A percentile compares a stretch with the other conserved stretches of the same genome.
Conservation (phyloP, 768 basidiomycete species). For the Lactarius sanguifluus region DNA sequence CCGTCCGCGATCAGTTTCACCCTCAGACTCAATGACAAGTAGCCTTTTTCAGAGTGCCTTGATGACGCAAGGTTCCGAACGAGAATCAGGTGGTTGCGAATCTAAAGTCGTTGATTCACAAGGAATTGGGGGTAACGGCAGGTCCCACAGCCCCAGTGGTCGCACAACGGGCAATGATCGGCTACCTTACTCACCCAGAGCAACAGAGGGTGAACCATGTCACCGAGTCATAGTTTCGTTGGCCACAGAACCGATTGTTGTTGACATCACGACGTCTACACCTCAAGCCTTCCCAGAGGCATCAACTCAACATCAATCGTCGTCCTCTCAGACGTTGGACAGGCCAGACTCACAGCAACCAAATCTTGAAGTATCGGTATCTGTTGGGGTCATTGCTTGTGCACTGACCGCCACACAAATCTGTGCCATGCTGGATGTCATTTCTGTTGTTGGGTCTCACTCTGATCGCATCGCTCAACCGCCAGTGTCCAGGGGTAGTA, state of each 20-base stretch:
- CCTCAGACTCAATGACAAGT: conserved; percentile 48
- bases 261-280: conserved; percentile 26
- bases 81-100: neutral
- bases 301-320: neutral
- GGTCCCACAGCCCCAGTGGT: neutral
- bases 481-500: conserved; percentile 22
- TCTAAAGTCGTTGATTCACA: conserved; percentile 8
- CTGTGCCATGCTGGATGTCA: conserved; percentile 30
- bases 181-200: neutral
- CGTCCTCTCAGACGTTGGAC: neutral
- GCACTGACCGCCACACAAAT: conserved; percentile 25
- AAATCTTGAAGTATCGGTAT: conserved; percentile 24
- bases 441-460: conserved; percentile 37
- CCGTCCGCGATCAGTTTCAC: conserved; percentile 39
- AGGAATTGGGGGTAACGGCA: neutral
- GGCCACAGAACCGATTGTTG: conserved; percentile 24
- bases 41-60: conserved; percentile 78
- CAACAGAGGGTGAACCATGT: neutral
- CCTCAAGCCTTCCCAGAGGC: neutral
- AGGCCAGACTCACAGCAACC: conserved; percentile 14
- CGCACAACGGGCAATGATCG: neutral
- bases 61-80: conserved; percentile 13
- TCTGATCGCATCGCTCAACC: conserved; percentile 17
- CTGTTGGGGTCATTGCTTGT: conserved; percentile 27
- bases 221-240: conserved; percentile 24